Conservation (phyloP, 2,329 filamentous ascomycete genomes). For the Ambrosiella xylebori region DNA sequence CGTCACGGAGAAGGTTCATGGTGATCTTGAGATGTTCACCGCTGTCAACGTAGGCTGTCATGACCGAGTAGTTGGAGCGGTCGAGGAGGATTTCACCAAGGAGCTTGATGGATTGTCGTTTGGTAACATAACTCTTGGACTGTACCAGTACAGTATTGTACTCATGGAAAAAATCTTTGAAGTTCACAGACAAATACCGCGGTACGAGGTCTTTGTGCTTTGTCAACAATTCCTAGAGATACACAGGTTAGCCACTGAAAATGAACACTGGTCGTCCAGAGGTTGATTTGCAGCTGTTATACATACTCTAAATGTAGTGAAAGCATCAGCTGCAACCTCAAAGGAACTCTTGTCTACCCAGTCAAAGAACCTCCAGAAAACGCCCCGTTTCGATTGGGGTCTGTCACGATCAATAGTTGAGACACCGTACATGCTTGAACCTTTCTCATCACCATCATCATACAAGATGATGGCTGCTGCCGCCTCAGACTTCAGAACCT, state of each 20-base stretch:
- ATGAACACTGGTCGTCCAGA: background rate
- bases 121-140: conserved; percentile 92
- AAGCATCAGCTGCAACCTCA: conserved; percentile 91
- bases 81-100: conserved; percentile 89
- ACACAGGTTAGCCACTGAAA: background rate
- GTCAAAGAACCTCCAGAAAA: conserved; percentile 93
- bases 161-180: conserved; percentile 77
- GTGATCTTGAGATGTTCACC: conserved; percentile 94
- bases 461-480: conserved; percentile 85
- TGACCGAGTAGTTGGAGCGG: conserved; percentile 90
- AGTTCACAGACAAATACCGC: conserved; percentile 74
- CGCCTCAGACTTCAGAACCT: conserved; percentile 77
- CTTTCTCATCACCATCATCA: conserved; percentile 59
- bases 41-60: conserved; percentile 91
- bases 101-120: conserved; percentile 93
- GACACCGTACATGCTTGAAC: conserved; percentile 59
- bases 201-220: conserved; percentile 86
- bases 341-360: conserved; percentile 97
- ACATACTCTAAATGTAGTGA: conserved; percentile 83
- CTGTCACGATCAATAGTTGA: conserved; percentile 60
- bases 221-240: conserved; percentile 68
- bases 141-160: conserved; percentile 82
- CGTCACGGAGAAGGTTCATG: conserved; percentile 92
- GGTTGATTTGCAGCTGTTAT: background rate
- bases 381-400: conserved; percentile 59